These are phyloP conservation scores for Coriolopsis trogii DNA, from an alignment of 1,284 basidiomycete genomes.

Conservation along the genomic window DNA sequence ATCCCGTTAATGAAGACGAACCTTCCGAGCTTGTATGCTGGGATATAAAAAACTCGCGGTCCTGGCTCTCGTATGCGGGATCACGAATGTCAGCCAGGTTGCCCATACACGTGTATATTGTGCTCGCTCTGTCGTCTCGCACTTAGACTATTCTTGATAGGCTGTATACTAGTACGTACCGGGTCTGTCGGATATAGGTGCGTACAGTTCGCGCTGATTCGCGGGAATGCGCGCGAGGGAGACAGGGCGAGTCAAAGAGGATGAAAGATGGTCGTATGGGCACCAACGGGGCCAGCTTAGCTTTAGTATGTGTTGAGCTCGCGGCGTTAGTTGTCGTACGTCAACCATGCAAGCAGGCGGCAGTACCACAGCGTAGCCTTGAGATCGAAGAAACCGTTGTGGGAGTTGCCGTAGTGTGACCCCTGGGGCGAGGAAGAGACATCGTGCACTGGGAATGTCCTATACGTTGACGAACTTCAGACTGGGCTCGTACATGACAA, in stretches of 20 bases:
- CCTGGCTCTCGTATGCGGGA: constrained; percentile 53
- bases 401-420: constrained; percentile 6
- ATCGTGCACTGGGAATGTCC: not conserved
- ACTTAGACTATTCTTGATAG: not conserved
- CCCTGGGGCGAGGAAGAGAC: not conserved
- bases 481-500: too few relatives aligned
- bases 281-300: not conserved
- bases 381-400: not conserved
- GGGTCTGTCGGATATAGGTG: not conserved
- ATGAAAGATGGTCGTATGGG: constrained; percentile 1
- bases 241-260: constrained; percentile 7
- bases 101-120: constrained; percentile 65
- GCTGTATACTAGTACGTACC: not conserved
- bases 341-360: constrained; percentile 3
- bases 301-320: constrained; percentile 3
- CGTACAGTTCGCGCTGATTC: constrained; percentile 3
- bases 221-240: constrained; percentile 5
- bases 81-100: constrained; percentile 60
- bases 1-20: constrained; percentile 62
- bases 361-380: constrained; percentile 8
- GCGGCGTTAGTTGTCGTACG: constrained; percentile 11
- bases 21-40: constrained; percentile 68
- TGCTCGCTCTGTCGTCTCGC: constrained; percentile 16
- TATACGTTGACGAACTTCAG: too few relatives aligned
- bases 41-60: constrained; percentile 58